A percentile compares a stretch with the other conserved stretches of the same genome.
Conservation (phyloP, 805 yeast genomes). For the Lipomyces chichibuensis region DNA sequence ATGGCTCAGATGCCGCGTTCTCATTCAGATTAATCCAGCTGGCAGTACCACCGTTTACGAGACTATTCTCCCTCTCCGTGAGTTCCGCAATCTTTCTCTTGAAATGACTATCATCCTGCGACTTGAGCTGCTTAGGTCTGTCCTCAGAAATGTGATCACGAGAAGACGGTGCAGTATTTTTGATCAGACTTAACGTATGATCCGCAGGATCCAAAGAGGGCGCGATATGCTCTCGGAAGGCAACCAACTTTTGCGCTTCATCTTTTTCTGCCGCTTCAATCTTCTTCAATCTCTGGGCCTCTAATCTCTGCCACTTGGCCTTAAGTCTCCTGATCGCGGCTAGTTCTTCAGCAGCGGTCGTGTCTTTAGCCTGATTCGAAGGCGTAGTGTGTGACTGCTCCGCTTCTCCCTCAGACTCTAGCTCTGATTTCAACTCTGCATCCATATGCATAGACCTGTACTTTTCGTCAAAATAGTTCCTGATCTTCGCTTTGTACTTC, state of each 20-base stretch:
- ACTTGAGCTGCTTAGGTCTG: background rate
- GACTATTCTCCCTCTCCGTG: background rate
- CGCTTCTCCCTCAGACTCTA: background rate
- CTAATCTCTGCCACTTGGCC: background rate
- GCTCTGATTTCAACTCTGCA: background rate
- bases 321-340: background rate
- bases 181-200: background rate
- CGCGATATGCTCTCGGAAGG: background rate
- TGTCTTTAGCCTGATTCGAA: background rate
- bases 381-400: background rate
- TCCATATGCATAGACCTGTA: background rate
- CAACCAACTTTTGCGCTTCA: background rate
- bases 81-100: background rate
- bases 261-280: background rate
- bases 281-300: background rate
- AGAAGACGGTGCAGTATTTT: background rate
- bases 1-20: background rate
- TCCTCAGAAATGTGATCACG: background rate
- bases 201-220: background rate
- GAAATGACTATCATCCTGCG: background rate
- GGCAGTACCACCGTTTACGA: background rate
- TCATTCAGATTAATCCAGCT: background rate
- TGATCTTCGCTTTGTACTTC: conserved; percentile 5
- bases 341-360: background rate
- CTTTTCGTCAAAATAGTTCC: background rate